phyloP scores from a whole-genome alignment of 2,329 filamentous ascomycete species.

The Fusarium sp. region DNA sequence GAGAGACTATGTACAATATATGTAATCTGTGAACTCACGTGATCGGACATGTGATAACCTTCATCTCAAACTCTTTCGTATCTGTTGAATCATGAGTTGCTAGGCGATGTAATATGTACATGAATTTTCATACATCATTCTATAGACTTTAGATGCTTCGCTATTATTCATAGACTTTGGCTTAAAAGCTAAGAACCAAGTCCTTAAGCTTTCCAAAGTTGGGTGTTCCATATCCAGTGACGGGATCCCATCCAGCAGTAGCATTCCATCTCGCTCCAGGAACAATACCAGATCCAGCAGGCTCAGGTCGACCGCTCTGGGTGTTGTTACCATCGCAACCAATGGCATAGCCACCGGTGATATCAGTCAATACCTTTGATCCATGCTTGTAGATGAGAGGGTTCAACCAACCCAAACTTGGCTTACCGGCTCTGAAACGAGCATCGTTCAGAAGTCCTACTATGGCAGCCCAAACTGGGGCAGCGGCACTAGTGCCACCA shows the following conservation, averaged over 20 bases:
- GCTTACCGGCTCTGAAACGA: conserved; percentile 57
- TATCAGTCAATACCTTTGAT: conserved; percentile 35
- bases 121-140: neutral
- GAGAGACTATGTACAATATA: too few species aligned
- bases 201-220: conserved; percentile 41
- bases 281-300: conserved; percentile 27
- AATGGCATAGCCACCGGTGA: conserved; percentile 50
- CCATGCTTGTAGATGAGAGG: conserved; percentile 56
- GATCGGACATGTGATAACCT: too few species aligned
- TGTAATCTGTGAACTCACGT: too few species aligned
- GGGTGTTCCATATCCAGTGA: conserved; percentile 38
- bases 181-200: conserved; percentile 14
- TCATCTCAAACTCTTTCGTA: too few species aligned
- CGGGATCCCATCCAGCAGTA: conserved; percentile 40
- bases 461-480: conserved; percentile 62
- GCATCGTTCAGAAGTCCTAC: conserved; percentile 63
- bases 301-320: conserved; percentile 21
- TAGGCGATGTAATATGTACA: neutral
- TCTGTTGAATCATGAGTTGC: too few species aligned
- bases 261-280: conserved; percentile 42
- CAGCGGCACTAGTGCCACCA: conserved; percentile 58
- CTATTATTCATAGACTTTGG: too few species aligned
- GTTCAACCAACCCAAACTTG: conserved; percentile 63
- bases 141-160: too few species aligned
- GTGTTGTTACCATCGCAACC: conserved; percentile 49